Conservation (phyloP, 108 stramenopile species). For the Bacterosira constricta region DNA sequence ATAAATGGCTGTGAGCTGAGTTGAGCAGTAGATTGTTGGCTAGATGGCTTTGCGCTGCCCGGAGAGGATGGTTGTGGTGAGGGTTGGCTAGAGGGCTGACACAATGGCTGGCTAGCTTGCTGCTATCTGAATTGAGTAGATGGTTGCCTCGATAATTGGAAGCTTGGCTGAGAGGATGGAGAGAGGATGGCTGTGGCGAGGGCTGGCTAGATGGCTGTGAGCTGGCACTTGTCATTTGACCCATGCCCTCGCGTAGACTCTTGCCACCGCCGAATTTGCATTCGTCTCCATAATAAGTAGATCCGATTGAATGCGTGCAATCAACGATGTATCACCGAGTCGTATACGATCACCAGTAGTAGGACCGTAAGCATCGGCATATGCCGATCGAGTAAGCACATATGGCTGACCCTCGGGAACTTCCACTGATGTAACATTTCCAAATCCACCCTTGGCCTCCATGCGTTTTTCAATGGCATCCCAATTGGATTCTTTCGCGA, state of each 20-base stretch:
- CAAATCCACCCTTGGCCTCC: conserved; percentile 8
- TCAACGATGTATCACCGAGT: conserved; percentile 90
- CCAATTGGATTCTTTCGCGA: conserved; percentile 21
- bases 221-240: conserved; percentile 88
- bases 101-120: too few relatives aligned
- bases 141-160: too few relatives aligned
- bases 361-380: conserved; percentile 87
- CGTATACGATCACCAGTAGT: conserved; percentile 87
- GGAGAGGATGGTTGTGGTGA: too few relatives aligned
- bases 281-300: conserved; percentile 92
- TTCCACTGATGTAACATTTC: neutral
- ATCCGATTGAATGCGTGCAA: conserved; percentile 81
- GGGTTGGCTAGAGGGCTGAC: too few relatives aligned
- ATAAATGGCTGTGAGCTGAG: too few relatives aligned
- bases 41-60: too few relatives aligned
- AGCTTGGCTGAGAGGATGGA: too few relatives aligned
- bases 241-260: conserved; percentile 98
- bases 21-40: too few relatives aligned
- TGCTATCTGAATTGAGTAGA: too few relatives aligned
- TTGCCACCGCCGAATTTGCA: conserved; percentile 99
- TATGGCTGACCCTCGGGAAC: conserved; percentile 40
- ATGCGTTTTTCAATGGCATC: conserved; percentile 40
- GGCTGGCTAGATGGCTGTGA: too few relatives aligned
- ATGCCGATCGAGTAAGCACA: conserved; percentile 43
- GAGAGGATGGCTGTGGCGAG: too few relatives aligned